These are phyloP conservation scores for Diaporthe humulicola DNA, from an alignment of 2,329 filamentous ascomycete species.

Conservation along the genomic window DNA sequence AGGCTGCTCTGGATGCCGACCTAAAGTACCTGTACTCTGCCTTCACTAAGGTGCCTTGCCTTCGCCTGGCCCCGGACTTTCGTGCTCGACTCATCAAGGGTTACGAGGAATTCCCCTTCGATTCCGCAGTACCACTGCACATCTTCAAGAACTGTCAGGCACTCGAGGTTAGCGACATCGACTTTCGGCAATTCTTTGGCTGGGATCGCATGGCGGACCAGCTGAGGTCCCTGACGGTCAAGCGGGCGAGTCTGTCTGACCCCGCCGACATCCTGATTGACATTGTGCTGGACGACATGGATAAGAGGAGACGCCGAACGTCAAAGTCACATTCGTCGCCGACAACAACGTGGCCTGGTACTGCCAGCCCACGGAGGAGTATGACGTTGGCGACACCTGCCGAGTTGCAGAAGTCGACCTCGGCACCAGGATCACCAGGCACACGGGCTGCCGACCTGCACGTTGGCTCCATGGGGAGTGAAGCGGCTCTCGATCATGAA, in stretches of 20 bases:
- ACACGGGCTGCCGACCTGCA: slow-evolving; percentile 63
- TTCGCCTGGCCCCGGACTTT: slow-evolving; percentile 92
- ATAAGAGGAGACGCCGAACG: slow-evolving; percentile 88
- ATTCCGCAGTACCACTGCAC: slow-evolving; percentile 95
- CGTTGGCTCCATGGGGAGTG: slow-evolving; percentile 71
- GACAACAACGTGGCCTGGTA: slow-evolving; percentile 75
- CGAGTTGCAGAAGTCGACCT: slow-evolving; percentile 77
- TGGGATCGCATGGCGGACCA: slow-evolving; percentile 97
- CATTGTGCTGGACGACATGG: slow-evolving; percentile 96
- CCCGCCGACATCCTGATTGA: slow-evolving; percentile 90
- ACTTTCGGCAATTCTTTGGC: slow-evolving; percentile 96
- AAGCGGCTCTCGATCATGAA: slow-evolving; percentile 61
- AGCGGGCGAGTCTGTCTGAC: slow-evolving; percentile 89
- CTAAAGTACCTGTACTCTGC: slow-evolving; percentile 97
- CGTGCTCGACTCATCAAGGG: slow-evolving; percentile 90
- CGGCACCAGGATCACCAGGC: slow-evolving; percentile 74
- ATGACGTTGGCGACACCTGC: slow-evolving; percentile 70
- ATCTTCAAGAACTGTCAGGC: slow-evolving; percentile 97
- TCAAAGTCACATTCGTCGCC: slow-evolving; percentile 89
- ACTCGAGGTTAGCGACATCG: slow-evolving; percentile 93
- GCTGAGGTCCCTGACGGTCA: slow-evolving; percentile 88
- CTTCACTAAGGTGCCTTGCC: slow-evolving; percentile 96
- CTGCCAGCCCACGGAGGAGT: slow-evolving; percentile 71
- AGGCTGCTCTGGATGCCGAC: slow-evolving; percentile 86
- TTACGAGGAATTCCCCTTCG: slow-evolving; percentile 98